These are phyloP conservation scores for Piloderma croceum DNA, from an alignment of 768 basidiomycete genomes.

Conservation along the genomic window DNA sequence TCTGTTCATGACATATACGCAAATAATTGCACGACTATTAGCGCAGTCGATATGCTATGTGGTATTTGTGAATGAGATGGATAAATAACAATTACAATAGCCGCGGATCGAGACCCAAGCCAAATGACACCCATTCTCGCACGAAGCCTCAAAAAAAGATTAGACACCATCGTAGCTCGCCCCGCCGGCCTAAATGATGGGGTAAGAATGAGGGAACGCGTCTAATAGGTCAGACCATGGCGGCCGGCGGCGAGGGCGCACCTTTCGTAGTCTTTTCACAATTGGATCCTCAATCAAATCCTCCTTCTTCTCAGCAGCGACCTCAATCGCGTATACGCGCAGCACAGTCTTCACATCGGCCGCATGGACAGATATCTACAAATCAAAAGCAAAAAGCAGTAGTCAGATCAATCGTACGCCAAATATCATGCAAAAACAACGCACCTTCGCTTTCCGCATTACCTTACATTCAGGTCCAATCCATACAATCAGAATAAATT, in stretches of 20 bases:
- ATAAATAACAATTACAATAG: too few relatives aligned
- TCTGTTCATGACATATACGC: too few relatives aligned
- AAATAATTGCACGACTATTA: too few relatives aligned
- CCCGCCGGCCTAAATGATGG: slow-evolving; percentile 62
- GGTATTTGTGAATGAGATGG: too few relatives aligned
- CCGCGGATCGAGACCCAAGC: too few relatives aligned
- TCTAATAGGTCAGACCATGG: slow-evolving; percentile 9
- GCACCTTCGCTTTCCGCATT: slow-evolving; percentile 88
- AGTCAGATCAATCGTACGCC: slow-evolving; percentile 23
- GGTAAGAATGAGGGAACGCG: not conserved
- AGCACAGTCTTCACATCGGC: slow-evolving; percentile 83
- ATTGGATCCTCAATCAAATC: slow-evolving; percentile 89
- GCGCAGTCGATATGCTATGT: too few relatives aligned
- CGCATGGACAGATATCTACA: slow-evolving; percentile 85
- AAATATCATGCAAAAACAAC: slow-evolving; percentile 25
- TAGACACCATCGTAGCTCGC: slow-evolving; percentile 85
- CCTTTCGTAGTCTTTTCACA: slow-evolving; percentile 75
- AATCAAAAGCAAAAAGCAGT: slow-evolving; percentile 15
- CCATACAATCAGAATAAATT: slow-evolving; percentile 82
- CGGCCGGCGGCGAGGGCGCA: slow-evolving; percentile 29
- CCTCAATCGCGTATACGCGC: slow-evolving; percentile 79
- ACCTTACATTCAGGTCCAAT: slow-evolving; percentile 79
- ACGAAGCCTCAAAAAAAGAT: too few relatives aligned
- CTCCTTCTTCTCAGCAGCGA: slow-evolving; percentile 75
- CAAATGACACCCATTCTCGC: too few relatives aligned